phyloP scores from a whole-genome alignment of 1,284 basidiomycete species.

The Lentinus polychrous region DNA sequence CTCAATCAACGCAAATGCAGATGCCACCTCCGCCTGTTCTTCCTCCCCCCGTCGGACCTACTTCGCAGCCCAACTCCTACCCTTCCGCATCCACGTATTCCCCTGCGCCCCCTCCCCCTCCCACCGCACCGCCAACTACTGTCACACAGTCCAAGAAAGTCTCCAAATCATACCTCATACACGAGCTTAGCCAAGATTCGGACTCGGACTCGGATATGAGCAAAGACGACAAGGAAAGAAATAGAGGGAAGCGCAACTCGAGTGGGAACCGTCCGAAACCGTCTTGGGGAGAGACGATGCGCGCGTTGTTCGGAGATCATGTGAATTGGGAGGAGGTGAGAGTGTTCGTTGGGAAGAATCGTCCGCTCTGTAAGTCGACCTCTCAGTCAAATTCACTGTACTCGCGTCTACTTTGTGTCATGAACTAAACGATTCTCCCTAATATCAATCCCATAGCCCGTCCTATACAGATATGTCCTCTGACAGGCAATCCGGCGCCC shows the following conservation, averaged over 20 bases:
- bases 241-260: conserved; percentile 53
- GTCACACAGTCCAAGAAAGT: no score
- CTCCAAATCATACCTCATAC: conserved; percentile 19
- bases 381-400: no score
- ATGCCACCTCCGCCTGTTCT: not conserved
- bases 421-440: no score
- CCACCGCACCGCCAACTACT: no score
- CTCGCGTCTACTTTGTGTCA: no score
- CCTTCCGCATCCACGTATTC: not conserved
- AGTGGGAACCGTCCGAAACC: conserved; percentile 51
- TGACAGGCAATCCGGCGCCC: conserved; percentile 56
- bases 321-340: conserved; percentile 64
- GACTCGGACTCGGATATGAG: conserved; percentile 14
- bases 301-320: conserved; percentile 70
- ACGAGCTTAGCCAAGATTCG: conserved; percentile 12
- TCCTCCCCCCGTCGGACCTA: conserved; percentile 9
- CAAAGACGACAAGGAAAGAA: conserved; percentile 41
- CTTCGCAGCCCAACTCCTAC: conserved; percentile 5
- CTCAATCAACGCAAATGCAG: conserved; percentile 1
- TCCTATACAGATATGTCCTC: conserved; percentile 51
- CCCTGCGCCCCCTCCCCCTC: no score
- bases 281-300: conserved; percentile 65
- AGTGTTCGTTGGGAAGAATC: conserved; percentile 51
- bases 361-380: conserved; percentile 48
- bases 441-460: conserved; percentile 51